Evolutionary conservation across 768 basidiomycete genomes (phyloP), one percentile per base, ranked within the genome.

Genomic region (Clavulina sp.): DNA sequence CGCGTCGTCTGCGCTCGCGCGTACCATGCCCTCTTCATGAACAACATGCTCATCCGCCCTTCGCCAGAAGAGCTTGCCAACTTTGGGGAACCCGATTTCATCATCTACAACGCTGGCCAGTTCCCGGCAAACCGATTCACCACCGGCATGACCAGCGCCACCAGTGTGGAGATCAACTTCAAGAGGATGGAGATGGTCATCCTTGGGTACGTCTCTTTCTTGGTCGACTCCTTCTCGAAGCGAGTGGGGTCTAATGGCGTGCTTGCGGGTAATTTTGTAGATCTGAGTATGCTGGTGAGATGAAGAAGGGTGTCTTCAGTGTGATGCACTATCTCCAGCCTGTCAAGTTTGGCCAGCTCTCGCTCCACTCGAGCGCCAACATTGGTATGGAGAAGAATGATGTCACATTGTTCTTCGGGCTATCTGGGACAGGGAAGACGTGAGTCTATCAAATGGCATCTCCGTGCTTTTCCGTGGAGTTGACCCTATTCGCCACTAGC

Each of bases 171-270:
- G 70, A 88, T 99, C 73, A 99, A 99, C 77, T 97, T 99, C 70
- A 95, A 95, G 74, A 86, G 95, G 36, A 95, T 91, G 89, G 95
- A 99, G 68, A 99, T 99, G 95, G 93, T 99, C 61, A 97, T 99
- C 62, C 86, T 99, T 60, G 93, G 43, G 43, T 46, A 46, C 9
- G 24, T 38, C 19, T 19, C 34, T 19, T 38, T 38, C 34, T 38
- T 38, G 34, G 9, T 46, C 43, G 13, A 26, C 16, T 26, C 43
- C 26, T n/a, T n/a, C n/a, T n/a, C n/a, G n/a, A n/a, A n/a, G n/a
- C 24, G 43, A 26, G 13, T 46, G 43, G 9, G 13, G 26, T 28
- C 43, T 16, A 26, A 46, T 9, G 13, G 9, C 9, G 9, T 46
- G 9, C 9, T 16, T 26, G 69, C 13, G 43, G 13, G 9, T 46